Percentiles rank a stretch among this genome's conserved stretches.
These are phyloP conservation scores for Cornus kousa DNA, from an alignment of 148 eudicot species.

Conservation along the genomic window DNA sequence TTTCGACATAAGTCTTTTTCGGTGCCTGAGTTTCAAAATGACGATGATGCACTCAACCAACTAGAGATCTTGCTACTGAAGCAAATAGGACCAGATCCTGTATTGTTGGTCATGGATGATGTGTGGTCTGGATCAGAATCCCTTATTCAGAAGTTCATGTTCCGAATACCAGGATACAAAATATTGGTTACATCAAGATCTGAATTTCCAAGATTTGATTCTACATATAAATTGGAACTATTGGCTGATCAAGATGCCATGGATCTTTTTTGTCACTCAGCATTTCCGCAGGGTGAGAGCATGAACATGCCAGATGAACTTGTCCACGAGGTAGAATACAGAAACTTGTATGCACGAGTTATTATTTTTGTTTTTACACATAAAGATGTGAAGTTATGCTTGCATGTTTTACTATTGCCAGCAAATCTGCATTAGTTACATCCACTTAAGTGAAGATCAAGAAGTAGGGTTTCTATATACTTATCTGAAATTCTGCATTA, in stretches of 20 bases:
- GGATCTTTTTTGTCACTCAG: conserved; percentile 12
- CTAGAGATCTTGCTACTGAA: conserved; percentile 7
- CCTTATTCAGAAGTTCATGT: conserved; percentile 3
- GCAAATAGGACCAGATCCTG: neutral
- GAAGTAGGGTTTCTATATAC: neutral
- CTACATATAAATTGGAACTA: conserved; percentile 3
- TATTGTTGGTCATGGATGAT: conserved; percentile 21
- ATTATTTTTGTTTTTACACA: neutral
- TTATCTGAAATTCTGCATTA: neutral
- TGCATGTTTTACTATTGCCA: neutral
- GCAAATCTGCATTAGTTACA: neutral
- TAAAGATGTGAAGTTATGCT: neutral
- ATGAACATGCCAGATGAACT: neutral
- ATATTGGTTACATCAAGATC: conserved; percentile 20
- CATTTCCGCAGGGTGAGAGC: conserved; percentile 7
- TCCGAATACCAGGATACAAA: neutral
- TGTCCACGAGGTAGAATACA: conserved; percentile 10
- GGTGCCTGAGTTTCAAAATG: neutral
- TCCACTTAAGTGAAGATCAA: neutral
- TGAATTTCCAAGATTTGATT: neutral
- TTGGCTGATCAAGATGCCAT: conserved; percentile 16
- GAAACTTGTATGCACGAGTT: neutral
- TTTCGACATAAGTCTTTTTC: conserved; percentile 3
- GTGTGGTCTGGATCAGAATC: conserved; percentile 11
- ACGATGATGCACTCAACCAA: conserved; percentile 15